Percentiles rank a stretch among this genome's conserved stretches.
Evolutionary conservation across 768 basidiomycete species (phyloP).

Genomic region (Cyclocybe aegerita): DNA sequence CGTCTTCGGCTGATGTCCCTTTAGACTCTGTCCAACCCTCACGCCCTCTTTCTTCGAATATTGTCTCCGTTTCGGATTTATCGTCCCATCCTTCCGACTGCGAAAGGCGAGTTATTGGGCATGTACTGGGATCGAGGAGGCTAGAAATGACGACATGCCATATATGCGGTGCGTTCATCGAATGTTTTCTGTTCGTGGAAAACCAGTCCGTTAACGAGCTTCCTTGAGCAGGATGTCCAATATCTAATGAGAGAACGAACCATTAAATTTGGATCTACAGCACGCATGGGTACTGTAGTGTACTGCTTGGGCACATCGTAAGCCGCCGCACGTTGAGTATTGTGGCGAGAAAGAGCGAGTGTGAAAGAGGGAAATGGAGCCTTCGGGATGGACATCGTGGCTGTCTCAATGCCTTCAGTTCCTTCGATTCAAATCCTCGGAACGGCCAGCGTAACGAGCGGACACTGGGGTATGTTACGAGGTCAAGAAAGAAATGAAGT

Average conservation of each 20-base stretch:
- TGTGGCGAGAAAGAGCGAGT: conserved; percentile 12
- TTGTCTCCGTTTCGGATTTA: conserved; percentile 17
- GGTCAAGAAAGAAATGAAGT: neutral
- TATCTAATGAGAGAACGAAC: neutral
- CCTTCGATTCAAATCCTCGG: conserved; percentile 1
- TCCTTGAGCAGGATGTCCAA: neutral
- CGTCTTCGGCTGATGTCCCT: neutral
- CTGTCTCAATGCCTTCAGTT: neutral
- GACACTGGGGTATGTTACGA: neutral
- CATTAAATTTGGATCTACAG: conserved; percentile 13
- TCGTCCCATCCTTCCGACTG: conserved; percentile 12
- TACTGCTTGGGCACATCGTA: neutral
- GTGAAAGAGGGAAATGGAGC: conserved; percentile 20
- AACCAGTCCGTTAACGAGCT: neutral
- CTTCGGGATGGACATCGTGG: conserved; percentile 9
- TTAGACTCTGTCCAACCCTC: neutral
- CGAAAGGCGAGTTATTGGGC: neutral
- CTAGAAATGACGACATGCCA: conserved; percentile 5
- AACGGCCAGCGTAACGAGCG: conserved; percentile 8
- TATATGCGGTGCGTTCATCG: conserved; percentile 13
- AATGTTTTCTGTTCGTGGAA: conserved; percentile 11
- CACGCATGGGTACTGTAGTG: neutral
- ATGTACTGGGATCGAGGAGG: neutral
- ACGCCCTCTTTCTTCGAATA: conserved; percentile 13
- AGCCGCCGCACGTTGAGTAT: neutral